phyloP scores from a whole-genome alignment of 768 basidiomycete species.

The Termitomyces sp. region DNA sequence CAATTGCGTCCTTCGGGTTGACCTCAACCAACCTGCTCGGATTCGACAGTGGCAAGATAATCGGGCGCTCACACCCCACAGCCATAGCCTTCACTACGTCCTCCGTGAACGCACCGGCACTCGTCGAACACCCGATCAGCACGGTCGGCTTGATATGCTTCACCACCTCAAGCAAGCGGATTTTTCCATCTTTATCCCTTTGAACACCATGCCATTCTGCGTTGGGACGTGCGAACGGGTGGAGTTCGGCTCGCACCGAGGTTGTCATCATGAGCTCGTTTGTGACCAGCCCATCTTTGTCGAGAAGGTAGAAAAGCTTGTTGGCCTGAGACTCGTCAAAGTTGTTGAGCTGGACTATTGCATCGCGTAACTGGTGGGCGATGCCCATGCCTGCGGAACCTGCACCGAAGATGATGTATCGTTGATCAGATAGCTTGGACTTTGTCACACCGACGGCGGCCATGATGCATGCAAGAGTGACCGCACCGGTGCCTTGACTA shows the following conservation, averaged over 20 bases:
- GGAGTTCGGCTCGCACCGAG: conserved; percentile 38
- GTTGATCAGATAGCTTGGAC: conserved; percentile 62
- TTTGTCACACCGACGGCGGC: conserved; percentile 65
- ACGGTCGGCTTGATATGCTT: conserved; percentile 73
- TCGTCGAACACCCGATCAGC: conserved; percentile 80
- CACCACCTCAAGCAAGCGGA: conserved; percentile 63
- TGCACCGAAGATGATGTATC: conserved; percentile 74
- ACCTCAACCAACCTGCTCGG: conserved; percentile 76
- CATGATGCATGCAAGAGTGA: conserved; percentile 65
- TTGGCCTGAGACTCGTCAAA: conserved; percentile 55
- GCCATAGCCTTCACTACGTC: conserved; percentile 67
- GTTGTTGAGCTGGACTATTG: conserved; percentile 54
- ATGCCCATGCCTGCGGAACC: conserved; percentile 84
- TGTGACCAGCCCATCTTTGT: conserved; percentile 55
- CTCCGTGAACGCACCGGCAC: conserved; percentile 72
- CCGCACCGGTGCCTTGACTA: conserved; percentile 75
- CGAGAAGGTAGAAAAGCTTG: conserved; percentile 66
- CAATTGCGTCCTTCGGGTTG: conserved; percentile 60
- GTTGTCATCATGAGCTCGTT: conserved; percentile 36
- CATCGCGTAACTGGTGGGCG: conserved; percentile 69
- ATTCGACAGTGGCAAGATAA: conserved; percentile 83
- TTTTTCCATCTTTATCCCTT: conserved; percentile 32
- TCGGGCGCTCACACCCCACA: conserved; percentile 63
- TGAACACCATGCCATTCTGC: conserved; percentile 45
- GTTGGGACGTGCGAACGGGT: conserved; percentile 52